A percentile compares a stretch with the other conserved stretches of the same genome.
Evolutionary conservation across 164 flowering plant genomes (phyloP).

Genomic region (Paratinospora sagittata): DNA sequence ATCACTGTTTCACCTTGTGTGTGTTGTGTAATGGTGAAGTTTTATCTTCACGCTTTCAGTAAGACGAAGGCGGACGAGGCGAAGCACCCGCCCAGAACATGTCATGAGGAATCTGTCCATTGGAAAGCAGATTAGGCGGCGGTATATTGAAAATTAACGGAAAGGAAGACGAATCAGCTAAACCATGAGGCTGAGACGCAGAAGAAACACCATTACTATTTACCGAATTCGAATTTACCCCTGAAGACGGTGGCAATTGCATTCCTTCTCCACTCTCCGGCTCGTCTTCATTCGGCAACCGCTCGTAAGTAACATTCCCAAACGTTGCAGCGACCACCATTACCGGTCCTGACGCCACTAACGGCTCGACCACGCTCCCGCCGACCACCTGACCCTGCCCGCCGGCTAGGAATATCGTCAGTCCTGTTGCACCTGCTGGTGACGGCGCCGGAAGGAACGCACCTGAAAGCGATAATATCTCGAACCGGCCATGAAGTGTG

Average conservation of each 20-base stretch:
- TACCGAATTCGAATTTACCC: constrained; percentile 13
- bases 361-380: constrained; percentile 51
- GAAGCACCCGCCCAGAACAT: constrained; percentile 9
- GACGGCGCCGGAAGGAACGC: constrained; percentile 67
- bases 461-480: constrained; percentile 58
- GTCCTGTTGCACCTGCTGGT: constrained; percentile 49
- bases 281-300: constrained; percentile 51
- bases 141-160: constrained; percentile 6
- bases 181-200: constrained; percentile 15
- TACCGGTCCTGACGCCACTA: constrained; percentile 67
- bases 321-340: constrained; percentile 66
- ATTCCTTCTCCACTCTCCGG: constrained; percentile 20
- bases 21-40: background rate
- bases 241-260: constrained; percentile 22
- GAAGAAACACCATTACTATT: background rate
- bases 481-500: constrained; percentile 54
- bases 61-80: constrained; percentile 9
- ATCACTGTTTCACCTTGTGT: background rate
- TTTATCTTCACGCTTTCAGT: background rate
- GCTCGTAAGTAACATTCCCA: constrained; percentile 50
- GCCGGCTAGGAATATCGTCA: constrained; percentile 61
- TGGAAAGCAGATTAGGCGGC: constrained; percentile 8
- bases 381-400: constrained; percentile 80
- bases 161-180: constrained; percentile 7
- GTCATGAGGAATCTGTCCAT: constrained; percentile 14